Evolutionary conservation across 805 yeast species (phyloP).

Genomic region (Cyberlindnera americana): DNA sequence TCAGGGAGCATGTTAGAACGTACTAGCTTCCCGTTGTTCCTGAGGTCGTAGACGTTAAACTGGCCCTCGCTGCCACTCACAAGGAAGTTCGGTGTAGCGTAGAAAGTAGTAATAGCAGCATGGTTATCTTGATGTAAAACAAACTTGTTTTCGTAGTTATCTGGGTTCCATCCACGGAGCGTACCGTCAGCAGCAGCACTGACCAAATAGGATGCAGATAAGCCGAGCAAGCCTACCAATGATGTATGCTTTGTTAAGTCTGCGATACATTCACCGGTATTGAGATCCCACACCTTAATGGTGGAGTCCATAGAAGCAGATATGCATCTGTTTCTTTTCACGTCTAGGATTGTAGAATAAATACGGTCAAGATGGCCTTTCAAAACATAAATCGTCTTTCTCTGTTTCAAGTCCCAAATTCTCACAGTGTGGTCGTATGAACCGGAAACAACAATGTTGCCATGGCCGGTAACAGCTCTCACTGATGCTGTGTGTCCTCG

Average conservation of each 20-base stretch:
- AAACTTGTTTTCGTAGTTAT: slow-evolving; percentile 59
- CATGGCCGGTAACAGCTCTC: slow-evolving; percentile 83
- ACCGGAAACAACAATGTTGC: slow-evolving; percentile 80
- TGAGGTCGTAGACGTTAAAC: slow-evolving; percentile 83
- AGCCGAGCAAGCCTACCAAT: slow-evolving; percentile 80
- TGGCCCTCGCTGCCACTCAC: slow-evolving; percentile 88
- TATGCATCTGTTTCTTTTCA: slow-evolving; percentile 70
- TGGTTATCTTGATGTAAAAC: slow-evolving; percentile 74
- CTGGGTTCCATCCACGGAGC: slow-evolving; percentile 89
- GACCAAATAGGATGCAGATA: slow-evolving; percentile 72
- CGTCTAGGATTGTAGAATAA: slow-evolving; percentile 83
- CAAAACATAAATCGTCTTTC: slow-evolving; percentile 67
- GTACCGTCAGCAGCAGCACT: slow-evolving; percentile 97
- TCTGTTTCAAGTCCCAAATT: slow-evolving; percentile 85
- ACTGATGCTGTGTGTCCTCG: slow-evolving; percentile 79
- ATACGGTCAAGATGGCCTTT: slow-evolving; percentile 85
- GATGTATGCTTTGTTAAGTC: slow-evolving; percentile 86
- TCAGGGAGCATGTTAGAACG: slow-evolving; percentile 67
- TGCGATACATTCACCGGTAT: slow-evolving; percentile 64
- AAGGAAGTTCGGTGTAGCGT: slow-evolving; percentile 77
- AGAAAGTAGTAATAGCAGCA: slow-evolving; percentile 90
- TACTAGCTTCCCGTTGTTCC: slow-evolving; percentile 64
- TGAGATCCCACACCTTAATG: slow-evolving; percentile 86
- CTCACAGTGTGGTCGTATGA: slow-evolving; percentile 87
- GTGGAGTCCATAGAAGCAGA: slow-evolving; percentile 91